Evolutionary conservation across 352 stramenopile species (phyloP).

Genomic region (Phytopythium oedochilum): DNA sequence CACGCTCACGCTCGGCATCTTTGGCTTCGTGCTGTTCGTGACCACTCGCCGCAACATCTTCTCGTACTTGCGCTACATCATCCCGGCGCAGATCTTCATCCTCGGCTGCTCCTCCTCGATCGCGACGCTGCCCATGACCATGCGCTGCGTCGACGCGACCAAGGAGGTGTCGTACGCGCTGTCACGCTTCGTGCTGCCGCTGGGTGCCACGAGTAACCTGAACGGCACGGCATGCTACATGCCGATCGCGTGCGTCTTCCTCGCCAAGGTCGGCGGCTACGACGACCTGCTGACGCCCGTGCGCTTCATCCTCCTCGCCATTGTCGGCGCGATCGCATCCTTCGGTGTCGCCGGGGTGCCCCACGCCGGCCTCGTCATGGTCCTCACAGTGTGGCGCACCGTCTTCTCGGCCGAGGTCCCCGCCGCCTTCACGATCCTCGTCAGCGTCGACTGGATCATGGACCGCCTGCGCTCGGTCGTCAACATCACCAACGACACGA

Average conservation of each 20-base stretch:
- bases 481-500: slow-evolving; percentile 84
- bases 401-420: slow-evolving; percentile 57
- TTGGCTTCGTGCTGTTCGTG: slow-evolving; percentile 48
- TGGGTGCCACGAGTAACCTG: slow-evolving; percentile 67
- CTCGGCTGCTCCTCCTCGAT: slow-evolving; percentile 79
- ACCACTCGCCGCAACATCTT: slow-evolving; percentile 62
- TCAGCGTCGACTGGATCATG: slow-evolving; percentile 69
- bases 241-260: slow-evolving; percentile 63
- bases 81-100: slow-evolving; percentile 74
- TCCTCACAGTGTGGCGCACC: slow-evolving; percentile 74
- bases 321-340: slow-evolving; percentile 63
- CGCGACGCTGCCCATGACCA: slow-evolving; percentile 70
- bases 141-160: slow-evolving; percentile 67
- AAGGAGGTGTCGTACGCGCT: slow-evolving; percentile 57
- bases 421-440: slow-evolving; percentile 57
- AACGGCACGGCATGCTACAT: slow-evolving; percentile 78
- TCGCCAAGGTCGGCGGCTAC: slow-evolving; percentile 60
- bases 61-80: slow-evolving; percentile 56
- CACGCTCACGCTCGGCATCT: slow-evolving; percentile 42
- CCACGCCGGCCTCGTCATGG: slow-evolving; percentile 68
- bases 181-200: slow-evolving; percentile 56
- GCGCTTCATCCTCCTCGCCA: slow-evolving; percentile 54
- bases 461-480: slow-evolving; percentile 67
- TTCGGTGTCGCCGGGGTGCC: slow-evolving; percentile 70
- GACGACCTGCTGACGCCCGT: slow-evolving; percentile 44